A percentile compares a stretch with the other conserved stretches of the same genome.
phyloP scores from a whole-genome alignment of 352 stramenopile species.

The Globisporangium megalacanthum region DNA sequence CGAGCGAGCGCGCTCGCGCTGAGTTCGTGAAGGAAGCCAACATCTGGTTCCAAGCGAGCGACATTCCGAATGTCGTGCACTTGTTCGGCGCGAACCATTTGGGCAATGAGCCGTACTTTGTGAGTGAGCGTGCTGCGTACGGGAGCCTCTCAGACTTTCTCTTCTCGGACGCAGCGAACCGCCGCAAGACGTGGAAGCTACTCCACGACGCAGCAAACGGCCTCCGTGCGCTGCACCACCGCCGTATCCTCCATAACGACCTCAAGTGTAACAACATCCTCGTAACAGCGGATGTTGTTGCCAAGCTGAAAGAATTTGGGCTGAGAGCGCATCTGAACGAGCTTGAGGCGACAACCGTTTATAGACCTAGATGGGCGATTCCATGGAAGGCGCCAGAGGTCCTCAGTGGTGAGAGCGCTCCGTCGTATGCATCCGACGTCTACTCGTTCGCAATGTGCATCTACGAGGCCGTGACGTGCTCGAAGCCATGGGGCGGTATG shows the following conservation, averaged over 20 bases:
- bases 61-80: not conserved
- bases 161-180: not conserved
- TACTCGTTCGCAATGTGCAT: conserved; percentile 1
- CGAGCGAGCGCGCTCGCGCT: not conserved
- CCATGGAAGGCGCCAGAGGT: not conserved
- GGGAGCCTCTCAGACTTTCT: not conserved
- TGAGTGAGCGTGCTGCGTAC: not conserved
- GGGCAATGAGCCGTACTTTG: not conserved
- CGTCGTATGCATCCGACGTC: not conserved
- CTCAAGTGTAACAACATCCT: conserved; percentile 2
- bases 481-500: not conserved
- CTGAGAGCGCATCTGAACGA: not conserved
- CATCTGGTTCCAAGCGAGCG: not conserved
- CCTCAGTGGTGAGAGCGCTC: not conserved
- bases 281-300: not conserved
- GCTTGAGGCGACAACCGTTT: not conserved
- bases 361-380: too few species aligned
- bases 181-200: not conserved
- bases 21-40: not conserved
- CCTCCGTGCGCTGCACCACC: not conserved
- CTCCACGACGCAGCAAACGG: not conserved
- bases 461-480: not conserved
- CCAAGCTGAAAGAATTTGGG: not conserved
- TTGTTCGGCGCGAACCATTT: not conserved
- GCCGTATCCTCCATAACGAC: not conserved